Conservation (phyloP, 495 filamentous ascomycete genomes). For the Neurospora sp. region DNA sequence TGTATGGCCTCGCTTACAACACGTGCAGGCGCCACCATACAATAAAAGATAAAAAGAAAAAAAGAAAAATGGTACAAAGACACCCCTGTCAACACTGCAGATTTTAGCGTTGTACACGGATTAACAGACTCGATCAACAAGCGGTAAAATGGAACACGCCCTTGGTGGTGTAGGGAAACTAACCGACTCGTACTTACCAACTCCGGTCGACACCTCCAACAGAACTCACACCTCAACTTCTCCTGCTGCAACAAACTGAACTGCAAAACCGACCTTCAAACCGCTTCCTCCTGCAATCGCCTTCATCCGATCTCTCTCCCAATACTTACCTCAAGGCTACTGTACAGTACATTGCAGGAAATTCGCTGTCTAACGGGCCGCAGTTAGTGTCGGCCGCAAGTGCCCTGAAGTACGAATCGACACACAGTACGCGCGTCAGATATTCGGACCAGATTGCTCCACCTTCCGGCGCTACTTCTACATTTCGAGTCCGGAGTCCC, state of each 20-base stretch:
- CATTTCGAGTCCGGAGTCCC: not conserved
- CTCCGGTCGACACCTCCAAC: not conserved
- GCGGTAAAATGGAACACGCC: too few relatives aligned
- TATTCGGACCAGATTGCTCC: not conserved
- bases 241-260: not conserved
- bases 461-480: not conserved
- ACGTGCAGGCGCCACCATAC: too few relatives aligned
- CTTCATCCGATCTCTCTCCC: not conserved
- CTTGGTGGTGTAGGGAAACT: not conserved
- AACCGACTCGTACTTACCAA: not conserved
- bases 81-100: too few relatives aligned
- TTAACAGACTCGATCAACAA: too few relatives aligned
- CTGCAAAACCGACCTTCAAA: not conserved
- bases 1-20: too few relatives aligned
- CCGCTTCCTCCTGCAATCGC: not conserved
- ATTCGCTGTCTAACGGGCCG: not conserved
- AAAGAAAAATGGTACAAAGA: not conserved
- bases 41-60: too few relatives aligned
- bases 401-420: not conserved
- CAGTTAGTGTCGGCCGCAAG: not conserved
- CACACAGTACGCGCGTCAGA: not conserved
- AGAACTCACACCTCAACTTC: not conserved
- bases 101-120: too few relatives aligned
- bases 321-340: not conserved
- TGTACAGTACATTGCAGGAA: not conserved